A percentile compares a stretch with the other conserved stretches of the same genome.
phyloP scores from a whole-genome alignment of 2,329 filamentous ascomycete genomes.

The Hypoxylon sp. region DNA sequence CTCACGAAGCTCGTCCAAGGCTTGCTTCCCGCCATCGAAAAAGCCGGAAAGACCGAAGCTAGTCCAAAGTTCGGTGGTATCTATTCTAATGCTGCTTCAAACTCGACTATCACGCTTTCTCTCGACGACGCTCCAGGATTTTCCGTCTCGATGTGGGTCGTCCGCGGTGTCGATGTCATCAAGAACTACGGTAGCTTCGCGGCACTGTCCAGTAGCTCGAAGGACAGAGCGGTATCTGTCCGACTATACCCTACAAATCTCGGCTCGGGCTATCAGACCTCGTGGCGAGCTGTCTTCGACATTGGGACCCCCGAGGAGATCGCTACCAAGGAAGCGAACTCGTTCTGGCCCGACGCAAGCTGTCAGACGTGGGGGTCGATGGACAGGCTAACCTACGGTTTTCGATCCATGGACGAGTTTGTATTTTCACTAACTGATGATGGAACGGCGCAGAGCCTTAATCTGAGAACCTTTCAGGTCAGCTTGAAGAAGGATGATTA shows the following conservation, averaged over 20 bases:
- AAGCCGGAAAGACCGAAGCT: slow-evolving; percentile 55
- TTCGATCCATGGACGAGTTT: slow-evolving; percentile 47
- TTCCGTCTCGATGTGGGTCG: slow-evolving; percentile 53
- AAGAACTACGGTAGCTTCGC: slow-evolving; percentile 48
- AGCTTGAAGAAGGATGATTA: slow-evolving; percentile 30
- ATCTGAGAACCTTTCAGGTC: slow-evolving; percentile 40
- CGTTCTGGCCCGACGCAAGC: slow-evolving; percentile 44
- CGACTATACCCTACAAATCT: slow-evolving; percentile 47
- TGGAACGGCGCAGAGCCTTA: slow-evolving; percentile 35
- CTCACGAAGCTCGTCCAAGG: slow-evolving; percentile 49
- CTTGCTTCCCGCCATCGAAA: slow-evolving; percentile 58
- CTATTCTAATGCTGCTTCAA: slow-evolving; percentile 53
- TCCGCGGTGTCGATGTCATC: slow-evolving; percentile 57
- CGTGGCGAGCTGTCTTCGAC: slow-evolving; percentile 46
- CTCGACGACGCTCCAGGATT: slow-evolving; percentile 56
- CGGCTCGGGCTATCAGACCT: slow-evolving; percentile 16
- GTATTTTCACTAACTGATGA: slow-evolving; percentile 33
- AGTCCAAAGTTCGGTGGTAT: slow-evolving; percentile 51
- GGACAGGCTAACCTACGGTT: slow-evolving; percentile 47
- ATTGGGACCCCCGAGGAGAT: slow-evolving; percentile 36
- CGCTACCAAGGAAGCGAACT: slow-evolving; percentile 36
- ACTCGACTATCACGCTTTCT: slow-evolving; percentile 55
- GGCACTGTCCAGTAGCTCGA: slow-evolving; percentile 35
- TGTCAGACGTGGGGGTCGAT: slow-evolving; percentile 46
- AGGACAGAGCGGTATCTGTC: slow-evolving; percentile 32